phyloP scores from a whole-genome alignment of 1,139 yeast species.

The Wickerhamiella infanticola region DNA sequence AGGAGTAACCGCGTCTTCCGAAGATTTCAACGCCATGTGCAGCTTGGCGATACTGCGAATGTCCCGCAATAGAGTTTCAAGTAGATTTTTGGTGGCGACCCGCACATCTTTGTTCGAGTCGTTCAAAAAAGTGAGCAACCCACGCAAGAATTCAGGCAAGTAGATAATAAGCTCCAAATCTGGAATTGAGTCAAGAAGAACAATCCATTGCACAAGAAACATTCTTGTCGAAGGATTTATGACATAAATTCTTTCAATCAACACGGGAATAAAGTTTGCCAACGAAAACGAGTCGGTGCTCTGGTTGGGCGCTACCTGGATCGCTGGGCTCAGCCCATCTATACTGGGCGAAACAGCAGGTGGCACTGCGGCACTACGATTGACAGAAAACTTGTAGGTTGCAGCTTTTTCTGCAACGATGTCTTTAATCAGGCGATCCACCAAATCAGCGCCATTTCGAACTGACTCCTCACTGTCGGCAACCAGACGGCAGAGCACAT shows the following conservation, averaged over 20 bases:
- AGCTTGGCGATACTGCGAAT: constrained; percentile 60
- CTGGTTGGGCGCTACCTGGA: constrained; percentile 35
- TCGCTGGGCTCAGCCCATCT: constrained; percentile 16
- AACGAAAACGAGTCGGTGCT: constrained; percentile 66
- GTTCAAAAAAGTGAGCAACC: constrained; percentile 63
- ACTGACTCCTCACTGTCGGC: constrained; percentile 87
- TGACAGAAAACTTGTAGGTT: constrained; percentile 69
- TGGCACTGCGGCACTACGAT: constrained; percentile 31
- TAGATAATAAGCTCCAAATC: constrained; percentile 77
- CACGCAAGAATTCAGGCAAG: constrained; percentile 80
- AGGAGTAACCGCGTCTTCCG: neutral
- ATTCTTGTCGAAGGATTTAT: constrained; percentile 86
- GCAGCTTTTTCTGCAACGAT: constrained; percentile 93
- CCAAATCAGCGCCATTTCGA: constrained; percentile 87
- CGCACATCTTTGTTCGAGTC: constrained; percentile 82
- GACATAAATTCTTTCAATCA: constrained; percentile 81
- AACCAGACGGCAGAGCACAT: constrained; percentile 71
- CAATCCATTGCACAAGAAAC: constrained; percentile 86
- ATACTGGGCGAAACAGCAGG: constrained; percentile 26
- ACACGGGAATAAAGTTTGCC: constrained; percentile 75
- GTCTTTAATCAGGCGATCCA: constrained; percentile 83
- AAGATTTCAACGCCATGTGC: constrained; percentile 22
- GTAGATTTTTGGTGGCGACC: constrained; percentile 63
- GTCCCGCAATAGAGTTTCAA: constrained; percentile 66
- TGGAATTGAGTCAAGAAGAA: constrained; percentile 80